Evolutionary conservation across 371 early-diverging fungal genomes (phyloP).

Genomic region (Catenaria anguillulae): DNA sequence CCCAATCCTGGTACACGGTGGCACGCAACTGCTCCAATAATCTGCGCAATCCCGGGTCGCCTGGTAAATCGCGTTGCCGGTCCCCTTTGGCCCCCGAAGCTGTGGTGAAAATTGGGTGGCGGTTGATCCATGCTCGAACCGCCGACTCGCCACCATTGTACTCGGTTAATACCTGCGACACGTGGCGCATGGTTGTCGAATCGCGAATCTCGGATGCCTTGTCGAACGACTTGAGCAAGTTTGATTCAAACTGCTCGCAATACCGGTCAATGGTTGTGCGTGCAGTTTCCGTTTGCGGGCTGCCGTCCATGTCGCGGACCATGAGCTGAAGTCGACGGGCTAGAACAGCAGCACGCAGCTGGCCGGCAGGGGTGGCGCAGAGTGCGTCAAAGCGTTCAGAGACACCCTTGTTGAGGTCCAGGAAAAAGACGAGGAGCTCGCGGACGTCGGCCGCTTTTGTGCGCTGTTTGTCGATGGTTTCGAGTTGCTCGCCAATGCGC

Average conservation of each 20-base stretch:
- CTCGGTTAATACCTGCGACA: constrained; percentile 68
- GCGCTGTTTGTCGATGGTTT: constrained; percentile 80
- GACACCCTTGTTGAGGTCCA: constrained; percentile 67
- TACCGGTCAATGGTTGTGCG: constrained; percentile 69
- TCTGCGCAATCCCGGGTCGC: constrained; percentile 57
- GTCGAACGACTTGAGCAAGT: constrained; percentile 72
- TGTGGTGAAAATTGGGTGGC: constrained; percentile 80
- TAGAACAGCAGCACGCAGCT: constrained; percentile 59
- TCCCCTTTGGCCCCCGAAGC: background rate
- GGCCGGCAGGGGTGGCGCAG: constrained; percentile 10
- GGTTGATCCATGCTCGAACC: constrained; percentile 86
- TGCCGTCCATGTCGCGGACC: constrained; percentile 66
- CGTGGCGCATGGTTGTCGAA: constrained; percentile 44
- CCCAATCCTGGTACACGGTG: constrained; percentile 71
- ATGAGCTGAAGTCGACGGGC: constrained; percentile 68
- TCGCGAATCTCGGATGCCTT: constrained; percentile 56
- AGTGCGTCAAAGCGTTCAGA: constrained; percentile 57
- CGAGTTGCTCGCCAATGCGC: constrained; percentile 84
- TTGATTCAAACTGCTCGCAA: constrained; percentile 80
- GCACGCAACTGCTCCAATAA: constrained; percentile 67
- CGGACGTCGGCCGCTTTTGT: constrained; percentile 70
- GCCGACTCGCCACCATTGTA: constrained; percentile 93
- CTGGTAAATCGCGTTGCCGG: background rate
- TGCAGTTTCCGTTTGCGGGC: constrained; percentile 56
- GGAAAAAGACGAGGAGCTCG: constrained; percentile 77